Percentiles rank a stretch among this genome's conserved stretches.
phyloP scores from a whole-genome alignment of 2,329 filamentous ascomycete genomes.

The Phoma sp. region DNA sequence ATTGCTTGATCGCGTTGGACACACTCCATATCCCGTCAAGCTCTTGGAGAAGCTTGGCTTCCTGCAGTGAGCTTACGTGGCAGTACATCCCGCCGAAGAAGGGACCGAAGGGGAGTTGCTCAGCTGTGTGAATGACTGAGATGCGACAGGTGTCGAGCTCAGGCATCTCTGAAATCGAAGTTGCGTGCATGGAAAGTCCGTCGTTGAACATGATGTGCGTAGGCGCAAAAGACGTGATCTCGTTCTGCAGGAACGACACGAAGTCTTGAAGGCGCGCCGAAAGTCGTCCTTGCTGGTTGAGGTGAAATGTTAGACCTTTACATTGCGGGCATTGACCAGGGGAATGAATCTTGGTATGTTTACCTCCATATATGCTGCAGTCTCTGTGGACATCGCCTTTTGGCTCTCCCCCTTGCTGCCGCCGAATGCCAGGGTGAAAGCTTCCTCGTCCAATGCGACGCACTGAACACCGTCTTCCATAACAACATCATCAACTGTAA shows the following conservation, averaged over 20 bases:
- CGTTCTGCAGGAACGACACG: slow-evolving; percentile 4
- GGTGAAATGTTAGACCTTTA: not conserved
- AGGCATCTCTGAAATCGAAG: not conserved
- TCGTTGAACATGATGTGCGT: slow-evolving; percentile 5
- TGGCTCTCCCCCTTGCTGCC: not conserved
- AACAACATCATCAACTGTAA: not conserved
- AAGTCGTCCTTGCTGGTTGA: not conserved
- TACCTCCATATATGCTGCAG: not conserved
- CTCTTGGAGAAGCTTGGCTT: not conserved
- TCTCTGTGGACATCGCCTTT: not conserved
- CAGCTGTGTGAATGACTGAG: slow-evolving; percentile 4
- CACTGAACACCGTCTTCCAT: not conserved
- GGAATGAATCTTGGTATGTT: not conserved
- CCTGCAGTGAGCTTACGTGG: not conserved
- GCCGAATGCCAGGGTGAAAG: not conserved
- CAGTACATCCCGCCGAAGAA: slow-evolving; percentile 6
- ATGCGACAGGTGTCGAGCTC: not conserved
- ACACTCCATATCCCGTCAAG: slow-evolving; percentile 9
- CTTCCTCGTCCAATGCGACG: not conserved
- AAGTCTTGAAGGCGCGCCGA: not conserved
- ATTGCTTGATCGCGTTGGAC: not conserved
- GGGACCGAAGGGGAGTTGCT: slow-evolving; percentile 11
- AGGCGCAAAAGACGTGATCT: slow-evolving; percentile 1
- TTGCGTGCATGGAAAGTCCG: slow-evolving; percentile 3
- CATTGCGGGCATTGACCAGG: not conserved